These are phyloP conservation scores for Apophysomyces elegans DNA, from an alignment of 371 early-diverging fungal genomes.

Conservation along the genomic window DNA sequence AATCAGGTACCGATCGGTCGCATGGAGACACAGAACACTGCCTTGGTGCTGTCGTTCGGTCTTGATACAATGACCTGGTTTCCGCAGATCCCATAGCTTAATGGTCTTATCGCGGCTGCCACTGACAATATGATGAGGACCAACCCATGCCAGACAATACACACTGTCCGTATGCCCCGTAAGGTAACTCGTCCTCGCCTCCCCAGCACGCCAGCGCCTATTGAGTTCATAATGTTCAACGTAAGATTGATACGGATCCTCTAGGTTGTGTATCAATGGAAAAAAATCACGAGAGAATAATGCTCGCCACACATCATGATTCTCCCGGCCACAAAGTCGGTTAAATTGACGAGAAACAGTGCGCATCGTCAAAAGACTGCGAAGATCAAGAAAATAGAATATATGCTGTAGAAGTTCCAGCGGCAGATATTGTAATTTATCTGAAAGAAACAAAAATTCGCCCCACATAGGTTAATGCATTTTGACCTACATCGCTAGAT, in stretches of 20 bases:
- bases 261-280: slow-evolving; percentile 5
- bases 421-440: slow-evolving; percentile 24
- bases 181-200: slow-evolving; percentile 46
- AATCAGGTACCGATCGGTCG: slow-evolving; percentile 80
- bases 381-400: slow-evolving; percentile 28
- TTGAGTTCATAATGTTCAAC: slow-evolving; percentile 29
- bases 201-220: slow-evolving; percentile 43
- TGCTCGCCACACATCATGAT: slow-evolving; percentile 33
- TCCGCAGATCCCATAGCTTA: slow-evolving; percentile 77
- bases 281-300: slow-evolving; percentile 30
- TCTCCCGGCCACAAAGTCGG: slow-evolving; percentile 21
- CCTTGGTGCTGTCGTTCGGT: slow-evolving; percentile 70
- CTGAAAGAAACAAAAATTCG: background rate
- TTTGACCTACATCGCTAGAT: background rate
- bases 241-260: slow-evolving; percentile 25
- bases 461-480: background rate
- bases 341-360: slow-evolving; percentile 27
- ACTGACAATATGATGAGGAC: slow-evolving; percentile 73
- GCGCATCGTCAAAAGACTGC: slow-evolving; percentile 27
- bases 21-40: slow-evolving; percentile 87
- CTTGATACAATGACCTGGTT: slow-evolving; percentile 4
- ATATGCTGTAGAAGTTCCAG: slow-evolving; percentile 33
- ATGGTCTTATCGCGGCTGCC: slow-evolving; percentile 94
- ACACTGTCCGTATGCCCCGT: slow-evolving; percentile 92
- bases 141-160: slow-evolving; percentile 86